Evolutionary conservation across 1,284 basidiomycete genomes (phyloP).

Genomic region (Agaricales sp.): DNA sequence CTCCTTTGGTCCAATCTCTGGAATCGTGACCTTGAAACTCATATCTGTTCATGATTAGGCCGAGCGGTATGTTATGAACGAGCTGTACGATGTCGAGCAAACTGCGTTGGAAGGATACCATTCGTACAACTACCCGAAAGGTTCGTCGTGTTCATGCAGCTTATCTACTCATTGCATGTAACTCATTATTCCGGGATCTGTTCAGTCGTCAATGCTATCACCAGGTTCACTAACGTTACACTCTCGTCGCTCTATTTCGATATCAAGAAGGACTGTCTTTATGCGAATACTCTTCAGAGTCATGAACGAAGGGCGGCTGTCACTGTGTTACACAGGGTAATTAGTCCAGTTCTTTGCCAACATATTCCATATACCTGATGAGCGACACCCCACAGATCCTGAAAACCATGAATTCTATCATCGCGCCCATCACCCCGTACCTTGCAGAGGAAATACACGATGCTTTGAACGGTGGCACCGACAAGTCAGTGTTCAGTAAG

Average conservation of each 20-base stretch:
- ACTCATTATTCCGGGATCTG: not conserved
- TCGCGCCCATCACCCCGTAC: conserved; percentile 87
- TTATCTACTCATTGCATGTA: not conserved
- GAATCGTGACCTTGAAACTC: not conserved
- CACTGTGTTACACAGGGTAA: conserved; percentile 66
- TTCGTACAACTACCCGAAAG: conserved; percentile 77
- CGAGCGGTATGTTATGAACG: conserved; percentile 82
- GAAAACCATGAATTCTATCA: conserved; percentile 55
- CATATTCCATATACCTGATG: not conserved
- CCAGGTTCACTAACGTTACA: conserved; percentile 60
- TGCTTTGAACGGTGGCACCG: conserved; percentile 22
- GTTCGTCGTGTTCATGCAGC: conserved; percentile 26
- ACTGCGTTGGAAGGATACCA: conserved; percentile 62
- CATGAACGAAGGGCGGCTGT: conserved; percentile 54
- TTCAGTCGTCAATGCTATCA: conserved; percentile 48
- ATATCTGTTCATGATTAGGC: conserved; percentile 31
- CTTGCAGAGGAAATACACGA: conserved; percentile 86
- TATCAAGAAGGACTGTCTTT: conserved; percentile 85
- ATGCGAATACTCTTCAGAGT: conserved; percentile 54
- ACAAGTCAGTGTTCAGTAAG: conserved; percentile 50
- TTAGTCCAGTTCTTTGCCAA: conserved; percentile 10
- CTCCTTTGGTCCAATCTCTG: conserved; percentile 2
- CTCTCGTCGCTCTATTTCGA: conserved; percentile 87
- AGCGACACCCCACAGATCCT: conserved; percentile 43
- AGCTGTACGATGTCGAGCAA: conserved; percentile 67